Evolutionary conservation across 768 basidiomycete species (phyloP), one percentile per base, ranked within the genome.

Genomic region (Termitomyces sp.): DNA sequence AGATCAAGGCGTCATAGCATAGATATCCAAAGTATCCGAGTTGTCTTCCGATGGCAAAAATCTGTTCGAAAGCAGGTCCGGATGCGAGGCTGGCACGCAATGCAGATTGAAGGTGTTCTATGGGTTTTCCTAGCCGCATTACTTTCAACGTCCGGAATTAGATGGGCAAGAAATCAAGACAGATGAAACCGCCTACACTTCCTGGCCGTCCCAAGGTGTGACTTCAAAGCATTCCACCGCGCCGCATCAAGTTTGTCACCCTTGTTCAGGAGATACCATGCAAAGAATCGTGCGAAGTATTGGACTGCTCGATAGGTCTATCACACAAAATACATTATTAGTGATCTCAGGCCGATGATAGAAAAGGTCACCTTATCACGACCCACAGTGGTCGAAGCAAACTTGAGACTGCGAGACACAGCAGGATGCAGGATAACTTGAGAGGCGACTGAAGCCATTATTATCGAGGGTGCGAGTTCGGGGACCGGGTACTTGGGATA

Each of bases 81-180:
- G 82, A 59, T 1, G 79, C 67, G 27, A 85, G 71, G 3, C 84
- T 74, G 19, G 89, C 86, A 51, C 86, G 86, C 44, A 97, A 73
- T 30, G 92, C 94, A 1, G 92, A 84, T 69, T 98, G 96, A 6
- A 95, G 76, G 72, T 97, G 93, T 67, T 99, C 97, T 60, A 95
- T 63, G 8, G 94, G 94, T 72, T 98, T 96, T 63, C 94, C 93
- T 52, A 99, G 76, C 16, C 97, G 85, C 79, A 98, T 77, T 37
- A 97, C 96, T 98, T 55, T 34, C n/a, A 1, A 45, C 3, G 61
- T 42, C 30, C 25, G 9, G 40, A 35, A 43, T 52, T 51, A 59
- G 52, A 51, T 12, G 60, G 49, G 56, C 25, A 27, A 19, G 45
- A 32, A 14, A 32, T 28, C 11, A 14, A 45, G n/a, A 41, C 7